phyloP scores from a whole-genome alignment of 108 stramenopile species.

The Nannochloropsis granulata region DNA sequence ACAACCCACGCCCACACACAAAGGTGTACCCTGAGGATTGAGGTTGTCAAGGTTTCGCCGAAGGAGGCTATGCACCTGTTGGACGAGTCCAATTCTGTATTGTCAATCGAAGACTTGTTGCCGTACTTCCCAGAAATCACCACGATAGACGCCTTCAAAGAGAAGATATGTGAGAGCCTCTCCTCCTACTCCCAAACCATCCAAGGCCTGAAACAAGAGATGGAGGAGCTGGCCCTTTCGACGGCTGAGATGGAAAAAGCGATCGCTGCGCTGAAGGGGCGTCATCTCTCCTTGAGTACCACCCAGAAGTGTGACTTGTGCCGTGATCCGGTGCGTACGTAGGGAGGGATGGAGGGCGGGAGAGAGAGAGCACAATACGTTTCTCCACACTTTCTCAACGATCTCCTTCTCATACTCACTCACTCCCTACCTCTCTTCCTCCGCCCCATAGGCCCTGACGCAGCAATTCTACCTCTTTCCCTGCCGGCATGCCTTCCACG shows the following conservation, averaged over 20 bases:
- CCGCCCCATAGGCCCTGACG: neutral
- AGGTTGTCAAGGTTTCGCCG: neutral
- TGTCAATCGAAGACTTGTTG: conserved; percentile 32
- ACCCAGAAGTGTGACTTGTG: conserved; percentile 28
- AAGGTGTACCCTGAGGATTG: no score
- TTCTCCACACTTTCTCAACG: neutral
- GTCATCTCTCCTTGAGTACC: conserved; percentile 17
- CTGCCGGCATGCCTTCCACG: conserved; percentile 39
- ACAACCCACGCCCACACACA: no score
- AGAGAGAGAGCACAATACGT: neutral
- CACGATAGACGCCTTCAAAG: conserved; percentile 37
- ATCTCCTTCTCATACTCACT: neutral
- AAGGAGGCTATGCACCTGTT: conserved; percentile 14
- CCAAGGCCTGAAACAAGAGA: conserved; percentile 27
- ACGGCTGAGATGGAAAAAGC: conserved; percentile 10
- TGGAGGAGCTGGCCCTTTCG: conserved; percentile 15
- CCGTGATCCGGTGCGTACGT: neutral
- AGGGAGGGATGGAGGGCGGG: neutral
- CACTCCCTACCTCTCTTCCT: neutral
- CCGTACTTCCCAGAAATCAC: conserved; percentile 38
- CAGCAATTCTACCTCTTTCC: conserved; percentile 38
- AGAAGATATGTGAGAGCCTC: conserved; percentile 32
- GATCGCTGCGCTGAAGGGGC: conserved; percentile 11
- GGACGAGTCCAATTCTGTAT: conserved; percentile 2
- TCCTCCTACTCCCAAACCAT: conserved; percentile 23